Evolutionary conservation across 2,329 filamentous ascomycete genomes (phyloP), one percentile per base, ranked within the genome.

Genomic region (Herpotrichia juniperi): DNA sequence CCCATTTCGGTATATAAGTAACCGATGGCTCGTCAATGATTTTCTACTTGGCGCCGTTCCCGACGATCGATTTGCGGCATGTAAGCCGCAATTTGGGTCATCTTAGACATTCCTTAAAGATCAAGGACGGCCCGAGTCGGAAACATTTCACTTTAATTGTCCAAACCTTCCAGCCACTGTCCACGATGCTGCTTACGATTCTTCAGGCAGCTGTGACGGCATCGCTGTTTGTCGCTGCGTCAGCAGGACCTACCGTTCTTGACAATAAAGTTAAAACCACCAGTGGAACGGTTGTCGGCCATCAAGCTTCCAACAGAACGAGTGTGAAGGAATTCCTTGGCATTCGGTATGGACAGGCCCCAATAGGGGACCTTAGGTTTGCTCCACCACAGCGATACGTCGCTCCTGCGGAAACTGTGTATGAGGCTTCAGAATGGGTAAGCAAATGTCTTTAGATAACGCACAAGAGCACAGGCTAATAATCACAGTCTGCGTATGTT

Each of bases 261-360:
- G n/a, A n/a, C n/a, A 43, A 9, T 11, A 10, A 19, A 17, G 64
- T 68, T 14, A 54, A 58, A 22, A 72, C 71, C 21, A 65, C 61
- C 17, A 72, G 66, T 51, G 72, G 72, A 11, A 56, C 50, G 1
- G 61, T 74, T 28, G 54, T 67, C 34, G 72, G 72, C 10, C 71
- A 74, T 40, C 42, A 47, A 39, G 65, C 69, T 4, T 54, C 57
- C 2, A 65, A 64, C 44, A 57, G 50, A 25, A 58, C 48, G 2
- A 47, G 39, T 26, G 66, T 71, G 8, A 54, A 58, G 10, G 68
- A 75, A 26, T 75, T 72, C 32, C 50, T 75, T 16, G 72, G 71
- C 16, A 70, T 74, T 30, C 67, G 64, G 9, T 76, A 71, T 46
- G 73, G 69, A 1, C 57, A 67, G 51, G 61, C 71, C 14, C 71